Percentiles rank a stretch among this genome's conserved stretches.
phyloP scores from a whole-genome alignment of 2,329 filamentous ascomycete species.

The Pestalotiopsis sp. region DNA sequence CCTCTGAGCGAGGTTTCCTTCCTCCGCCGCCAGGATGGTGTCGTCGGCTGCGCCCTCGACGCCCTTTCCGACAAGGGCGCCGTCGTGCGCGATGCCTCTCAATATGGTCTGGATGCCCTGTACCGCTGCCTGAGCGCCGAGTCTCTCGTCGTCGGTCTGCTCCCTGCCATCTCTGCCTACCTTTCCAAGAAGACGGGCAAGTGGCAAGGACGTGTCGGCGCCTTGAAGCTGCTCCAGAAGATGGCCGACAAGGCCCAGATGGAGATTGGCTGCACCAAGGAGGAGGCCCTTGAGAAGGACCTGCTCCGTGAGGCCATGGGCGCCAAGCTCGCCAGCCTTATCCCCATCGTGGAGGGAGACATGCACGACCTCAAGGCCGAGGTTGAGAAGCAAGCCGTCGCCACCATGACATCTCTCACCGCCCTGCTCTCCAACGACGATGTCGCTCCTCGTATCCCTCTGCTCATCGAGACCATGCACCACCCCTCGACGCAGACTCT shows the following conservation, averaged over 20 bases:
- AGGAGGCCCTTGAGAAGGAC: constrained; percentile 87
- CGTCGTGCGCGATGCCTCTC: constrained; percentile 86
- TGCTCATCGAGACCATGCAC: constrained; percentile 94
- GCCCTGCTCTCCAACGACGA: constrained; percentile 95
- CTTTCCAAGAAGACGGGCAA: constrained; percentile 85
- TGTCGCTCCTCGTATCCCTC: constrained; percentile 86
- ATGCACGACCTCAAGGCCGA: constrained; percentile 98
- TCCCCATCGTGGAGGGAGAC: constrained; percentile 86
- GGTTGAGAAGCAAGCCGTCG: constrained; percentile 84
- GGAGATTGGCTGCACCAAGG: constrained; percentile 74
- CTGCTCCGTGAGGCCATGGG: constrained; percentile 90
- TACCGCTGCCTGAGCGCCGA: constrained; percentile 81
- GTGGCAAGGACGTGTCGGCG: constrained; percentile 95
- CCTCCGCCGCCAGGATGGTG: constrained; percentile 75
- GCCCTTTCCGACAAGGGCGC: constrained; percentile 86
- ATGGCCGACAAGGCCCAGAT: constrained; percentile 96
- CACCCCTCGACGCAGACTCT: constrained; percentile 85
- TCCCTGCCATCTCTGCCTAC: constrained; percentile 77
- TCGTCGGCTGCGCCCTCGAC: constrained; percentile 77
- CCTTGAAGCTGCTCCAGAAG: constrained; percentile 80
- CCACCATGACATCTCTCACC: constrained; percentile 89
- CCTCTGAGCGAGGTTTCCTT: constrained; percentile 81
- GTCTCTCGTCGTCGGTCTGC: constrained; percentile 78
- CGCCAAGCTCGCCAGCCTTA: constrained; percentile 80
- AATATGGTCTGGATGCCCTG: constrained; percentile 90